Base-by-base conservation (phyloP, 768 basidiomycete genomes). In the Rickenella mellea region DNA sequence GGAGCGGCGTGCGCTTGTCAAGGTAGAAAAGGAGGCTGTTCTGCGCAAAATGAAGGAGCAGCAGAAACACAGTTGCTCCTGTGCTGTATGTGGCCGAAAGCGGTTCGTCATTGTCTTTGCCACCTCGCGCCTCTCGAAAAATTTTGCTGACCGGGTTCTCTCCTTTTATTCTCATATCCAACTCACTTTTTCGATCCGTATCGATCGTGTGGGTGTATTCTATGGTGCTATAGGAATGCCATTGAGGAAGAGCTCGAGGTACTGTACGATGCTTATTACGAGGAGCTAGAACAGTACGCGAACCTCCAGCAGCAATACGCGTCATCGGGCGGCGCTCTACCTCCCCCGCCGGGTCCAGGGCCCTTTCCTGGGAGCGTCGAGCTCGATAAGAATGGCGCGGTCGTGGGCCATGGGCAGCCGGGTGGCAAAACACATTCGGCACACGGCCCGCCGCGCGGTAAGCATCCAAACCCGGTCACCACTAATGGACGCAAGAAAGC, bases 191-290 rank as follows among this genome's bases (percentile, higher is more conserved):
- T 35, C 32, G 8, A 27, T 32, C 30, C 26, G 11, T 22, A 39
- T 6, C 45, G 31, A 41, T 29, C 8, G 6, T 10, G 11, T 17
- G 28, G 26, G 7, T 17, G 27, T 50, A 30, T 24, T 26, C n/a
- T n/a, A n/a, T n/a, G 51, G 46, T 44, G 40, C 33, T 51, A 53
- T 57, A 93, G 89, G 55, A 83, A 85, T 70, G 93, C 93, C 50
- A 97, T 99, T 71, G 96, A 99, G 73, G 89, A 93, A 70, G 96
- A 99, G 74, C 85, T 99, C 65, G 91, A 98, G 74, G 89, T 92
- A 71, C 83, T 98, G 69, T 99, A 99, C 78, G 94, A 97, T 77
- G 92, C 93, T 72, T 99, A 98, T 78, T 98, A 97, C 80, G 90
- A 96, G 65, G 94, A 98, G 76, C 83, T 99, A 73, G 90, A 96